A percentile compares a stretch with the other conserved stretches of the same genome.
Conservation (phyloP, 192 early-diverging fungal species). For the Dispira parvispora region DNA sequence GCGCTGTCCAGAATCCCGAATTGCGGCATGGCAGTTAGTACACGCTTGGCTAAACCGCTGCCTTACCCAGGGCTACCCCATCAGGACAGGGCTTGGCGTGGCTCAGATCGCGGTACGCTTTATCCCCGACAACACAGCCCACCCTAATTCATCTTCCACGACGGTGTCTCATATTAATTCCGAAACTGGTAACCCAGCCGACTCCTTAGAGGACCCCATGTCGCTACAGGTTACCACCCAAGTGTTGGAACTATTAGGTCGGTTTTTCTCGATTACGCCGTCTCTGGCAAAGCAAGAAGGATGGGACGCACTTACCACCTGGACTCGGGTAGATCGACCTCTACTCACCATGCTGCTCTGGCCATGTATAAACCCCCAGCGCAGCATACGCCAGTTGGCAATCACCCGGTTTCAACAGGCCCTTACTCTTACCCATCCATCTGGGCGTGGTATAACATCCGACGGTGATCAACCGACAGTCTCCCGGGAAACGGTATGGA, state of each 20-base stretch:
- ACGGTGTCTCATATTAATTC: too few relatives aligned
- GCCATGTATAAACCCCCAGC: constrained; percentile 55
- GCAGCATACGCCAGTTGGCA: constrained; percentile 67
- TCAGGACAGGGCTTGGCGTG: too few relatives aligned
- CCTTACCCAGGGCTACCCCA: too few relatives aligned
- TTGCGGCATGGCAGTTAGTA: neutral
- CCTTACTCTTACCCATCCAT: constrained; percentile 40
- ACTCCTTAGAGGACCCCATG: too few relatives aligned
- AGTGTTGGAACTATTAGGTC: constrained; percentile 18
- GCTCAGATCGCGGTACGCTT: too few relatives aligned
- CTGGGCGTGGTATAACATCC: neutral
- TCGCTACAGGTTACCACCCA: constrained; percentile 16
- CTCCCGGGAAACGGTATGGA: constrained; percentile 22
- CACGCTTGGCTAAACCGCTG: neutral
- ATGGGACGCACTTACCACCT: constrained; percentile 17
- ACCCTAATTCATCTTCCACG: too few relatives aligned
- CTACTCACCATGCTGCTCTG: constrained; percentile 17
- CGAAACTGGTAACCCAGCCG: too few relatives aligned
- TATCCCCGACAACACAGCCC: too few relatives aligned
- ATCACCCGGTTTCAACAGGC: constrained; percentile 68
- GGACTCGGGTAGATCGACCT: constrained; percentile 14
- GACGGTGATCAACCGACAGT: neutral
- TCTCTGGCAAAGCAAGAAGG: constrained; percentile 23
- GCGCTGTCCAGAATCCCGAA: neutral
- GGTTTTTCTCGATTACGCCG: constrained; percentile 17